These are phyloP conservation scores for Clonostachys sp. DNA, from an alignment of 2,329 filamentous ascomycete species.

Conservation along the genomic window DNA sequence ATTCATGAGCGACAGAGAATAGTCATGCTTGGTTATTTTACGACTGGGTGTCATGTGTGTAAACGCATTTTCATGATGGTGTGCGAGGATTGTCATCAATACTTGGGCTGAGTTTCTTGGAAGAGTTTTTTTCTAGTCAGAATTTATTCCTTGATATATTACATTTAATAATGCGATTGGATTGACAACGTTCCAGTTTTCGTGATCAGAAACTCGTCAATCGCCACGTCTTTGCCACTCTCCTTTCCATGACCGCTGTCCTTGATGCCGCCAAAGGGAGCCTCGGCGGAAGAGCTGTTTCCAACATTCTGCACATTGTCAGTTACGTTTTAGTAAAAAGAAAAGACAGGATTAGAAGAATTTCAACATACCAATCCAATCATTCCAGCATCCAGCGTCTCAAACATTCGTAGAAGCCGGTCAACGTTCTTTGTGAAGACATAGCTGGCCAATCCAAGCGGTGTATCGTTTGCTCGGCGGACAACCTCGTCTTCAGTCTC, in stretches of 20 bases:
- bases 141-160: too few species aligned
- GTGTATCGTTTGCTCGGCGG: constrained; percentile 57
- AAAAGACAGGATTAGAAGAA: background rate
- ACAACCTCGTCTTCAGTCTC: constrained; percentile 67
- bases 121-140: too few species aligned
- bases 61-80: too few species aligned
- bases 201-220: constrained; percentile 2
- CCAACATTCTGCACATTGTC: constrained; percentile 32
- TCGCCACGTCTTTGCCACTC: constrained; percentile 17
- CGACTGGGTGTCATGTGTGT: too few species aligned
- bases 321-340: background rate
- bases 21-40: too few species aligned
- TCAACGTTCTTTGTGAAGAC: constrained; percentile 54
- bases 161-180: background rate
- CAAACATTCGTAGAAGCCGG: constrained; percentile 34
- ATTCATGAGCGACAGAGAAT: too few species aligned
- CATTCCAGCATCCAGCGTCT: constrained; percentile 42
- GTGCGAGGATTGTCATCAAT: too few species aligned
- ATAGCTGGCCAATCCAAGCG: constrained; percentile 69
- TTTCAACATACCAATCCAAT: constrained; percentile 18
- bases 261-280: constrained; percentile 26
- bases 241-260: constrained; percentile 23
- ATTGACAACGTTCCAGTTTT: constrained; percentile 1
- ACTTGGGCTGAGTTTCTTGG: too few species aligned
- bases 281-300: constrained; percentile 35